Percentiles rank a stretch among this genome's conserved stretches.
These are phyloP conservation scores for Gelatoporia subvermispora DNA, from an alignment of 768 basidiomycete species.

Conservation along the genomic window DNA sequence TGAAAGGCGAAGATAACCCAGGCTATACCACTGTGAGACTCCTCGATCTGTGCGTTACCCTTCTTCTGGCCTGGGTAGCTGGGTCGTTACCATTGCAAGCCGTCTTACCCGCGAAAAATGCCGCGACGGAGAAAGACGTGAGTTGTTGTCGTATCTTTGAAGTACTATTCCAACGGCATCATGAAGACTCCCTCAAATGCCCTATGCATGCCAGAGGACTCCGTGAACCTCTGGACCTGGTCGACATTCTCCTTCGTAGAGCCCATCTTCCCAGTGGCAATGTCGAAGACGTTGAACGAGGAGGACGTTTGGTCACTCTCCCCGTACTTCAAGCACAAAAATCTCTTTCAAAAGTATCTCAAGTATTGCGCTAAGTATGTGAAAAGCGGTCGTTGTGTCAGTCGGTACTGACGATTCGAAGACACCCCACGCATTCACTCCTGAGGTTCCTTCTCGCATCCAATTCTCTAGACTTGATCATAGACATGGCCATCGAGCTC, in stretches of 20 bases:
- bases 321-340: slow-evolving; percentile 64
- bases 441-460: slow-evolving; percentile 59
- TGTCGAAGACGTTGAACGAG: slow-evolving; percentile 39
- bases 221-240: slow-evolving; percentile 62
- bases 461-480: slow-evolving; percentile 64
- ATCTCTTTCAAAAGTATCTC: slow-evolving; percentile 59
- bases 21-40: slow-evolving; percentile 20
- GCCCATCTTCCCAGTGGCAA: slow-evolving; percentile 53
- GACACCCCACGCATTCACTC: slow-evolving; percentile 52
- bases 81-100: slow-evolving; percentile 53
- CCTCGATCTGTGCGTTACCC: slow-evolving; percentile 30
- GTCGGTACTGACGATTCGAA: slow-evolving; percentile 17
- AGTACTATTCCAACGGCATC: slow-evolving; percentile 4
- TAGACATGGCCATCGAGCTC: slow-evolving; percentile 52
- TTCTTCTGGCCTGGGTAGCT: slow-evolving; percentile 41
- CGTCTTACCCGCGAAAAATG: slow-evolving; percentile 39
- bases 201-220: slow-evolving; percentile 60
- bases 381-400: not conserved
- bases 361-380: slow-evolving; percentile 42
- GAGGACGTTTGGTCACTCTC: slow-evolving; percentile 60
- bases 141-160: slow-evolving; percentile 11
- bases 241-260: slow-evolving; percentile 59
- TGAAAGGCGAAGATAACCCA: slow-evolving; percentile 12
- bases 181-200: slow-evolving; percentile 43
- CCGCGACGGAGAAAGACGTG: slow-evolving; percentile 47